Percentiles rank a stretch among this genome's conserved stretches.
phyloP scores from a whole-genome alignment of 345 rosid species.

The Cochlearia excelsa region DNA sequence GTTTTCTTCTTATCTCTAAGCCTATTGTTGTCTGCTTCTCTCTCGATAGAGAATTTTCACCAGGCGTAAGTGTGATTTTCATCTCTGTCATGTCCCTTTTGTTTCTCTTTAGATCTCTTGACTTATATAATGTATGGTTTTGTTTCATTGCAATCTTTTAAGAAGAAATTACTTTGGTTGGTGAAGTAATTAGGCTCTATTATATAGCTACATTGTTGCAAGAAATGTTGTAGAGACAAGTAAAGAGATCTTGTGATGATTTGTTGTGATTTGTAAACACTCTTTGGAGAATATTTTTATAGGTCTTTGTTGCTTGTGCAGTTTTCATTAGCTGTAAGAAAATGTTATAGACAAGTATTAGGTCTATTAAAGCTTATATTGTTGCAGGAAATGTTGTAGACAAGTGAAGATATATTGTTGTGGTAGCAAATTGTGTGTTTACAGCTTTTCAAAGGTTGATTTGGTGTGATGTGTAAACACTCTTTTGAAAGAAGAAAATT shows the following conservation, averaged over 20 bases:
- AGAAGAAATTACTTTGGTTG: background rate
- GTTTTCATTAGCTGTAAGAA: constrained; percentile 43
- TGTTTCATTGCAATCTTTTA: constrained; percentile 19
- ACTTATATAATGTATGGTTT: constrained; percentile 18
- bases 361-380: too few relatives aligned
- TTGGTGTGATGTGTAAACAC: background rate
- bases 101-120: constrained; percentile 2
- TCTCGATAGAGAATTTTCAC: constrained; percentile 55
- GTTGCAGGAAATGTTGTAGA: too few relatives aligned
- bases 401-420: background rate
- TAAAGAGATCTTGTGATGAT: background rate
- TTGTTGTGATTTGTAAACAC: background rate
- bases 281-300: too few relatives aligned
- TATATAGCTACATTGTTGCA: background rate
- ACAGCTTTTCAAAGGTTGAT: background rate
- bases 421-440: background rate
- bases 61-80: constrained; percentile 66
- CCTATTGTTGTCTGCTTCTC: constrained; percentile 49
- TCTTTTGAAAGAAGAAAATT: background rate
- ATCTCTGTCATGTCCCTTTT: background rate
- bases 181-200: background rate
- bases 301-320: constrained; percentile 33
- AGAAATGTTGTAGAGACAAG: too few relatives aligned
- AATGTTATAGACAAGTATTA: too few relatives aligned
- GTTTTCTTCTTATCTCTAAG: constrained; percentile 41